These are phyloP conservation scores for Emmonsiellopsis sp. DNA, from an alignment of 2,329 filamentous ascomycete genomes.

Conservation along the genomic window DNA sequence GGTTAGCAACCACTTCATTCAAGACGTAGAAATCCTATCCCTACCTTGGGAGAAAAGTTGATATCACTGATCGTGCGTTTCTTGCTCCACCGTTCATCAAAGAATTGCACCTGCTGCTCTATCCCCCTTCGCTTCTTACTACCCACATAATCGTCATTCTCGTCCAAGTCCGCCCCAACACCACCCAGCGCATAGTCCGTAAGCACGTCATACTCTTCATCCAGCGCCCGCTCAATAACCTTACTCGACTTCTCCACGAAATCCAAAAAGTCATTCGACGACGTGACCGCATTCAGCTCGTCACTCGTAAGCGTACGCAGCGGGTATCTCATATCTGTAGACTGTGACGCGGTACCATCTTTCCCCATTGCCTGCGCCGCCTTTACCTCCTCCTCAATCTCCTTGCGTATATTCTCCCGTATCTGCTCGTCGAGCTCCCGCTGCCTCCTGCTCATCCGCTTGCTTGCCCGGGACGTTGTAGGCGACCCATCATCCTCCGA, in stretches of 20 bases:
- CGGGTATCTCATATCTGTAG: constrained; percentile 55
- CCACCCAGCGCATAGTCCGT: constrained; percentile 86
- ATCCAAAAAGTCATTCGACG: constrained; percentile 85
- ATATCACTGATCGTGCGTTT: constrained; percentile 95
- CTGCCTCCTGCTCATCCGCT: constrained; percentile 68
- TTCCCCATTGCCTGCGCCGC: constrained; percentile 48
- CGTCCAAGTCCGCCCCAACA: constrained; percentile 62
- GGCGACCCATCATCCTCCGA: constrained; percentile 53
- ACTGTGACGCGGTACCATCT: constrained; percentile 30
- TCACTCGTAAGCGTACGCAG: constrained; percentile 71
- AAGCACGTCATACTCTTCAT: constrained; percentile 92
- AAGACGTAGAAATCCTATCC: constrained; percentile 7
- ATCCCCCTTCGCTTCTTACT: constrained; percentile 37
- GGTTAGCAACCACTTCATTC: neutral
- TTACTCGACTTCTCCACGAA: constrained; percentile 95
- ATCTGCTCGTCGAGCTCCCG: constrained; percentile 83
- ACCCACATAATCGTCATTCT: constrained; percentile 53
- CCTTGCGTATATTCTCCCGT: constrained; percentile 69
- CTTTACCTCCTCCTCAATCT: constrained; percentile 87
- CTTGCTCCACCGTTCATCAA: constrained; percentile 90
- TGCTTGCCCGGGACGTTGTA: constrained; percentile 49
- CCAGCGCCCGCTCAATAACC: constrained; percentile 88
- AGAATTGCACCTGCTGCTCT: constrained; percentile 87
- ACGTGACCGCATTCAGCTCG: constrained; percentile 81
- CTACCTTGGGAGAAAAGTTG: constrained; percentile 82